Evolutionary conservation across 2,329 filamentous ascomycete species (phyloP).

Genomic region (Dothideomycetes sp.): DNA sequence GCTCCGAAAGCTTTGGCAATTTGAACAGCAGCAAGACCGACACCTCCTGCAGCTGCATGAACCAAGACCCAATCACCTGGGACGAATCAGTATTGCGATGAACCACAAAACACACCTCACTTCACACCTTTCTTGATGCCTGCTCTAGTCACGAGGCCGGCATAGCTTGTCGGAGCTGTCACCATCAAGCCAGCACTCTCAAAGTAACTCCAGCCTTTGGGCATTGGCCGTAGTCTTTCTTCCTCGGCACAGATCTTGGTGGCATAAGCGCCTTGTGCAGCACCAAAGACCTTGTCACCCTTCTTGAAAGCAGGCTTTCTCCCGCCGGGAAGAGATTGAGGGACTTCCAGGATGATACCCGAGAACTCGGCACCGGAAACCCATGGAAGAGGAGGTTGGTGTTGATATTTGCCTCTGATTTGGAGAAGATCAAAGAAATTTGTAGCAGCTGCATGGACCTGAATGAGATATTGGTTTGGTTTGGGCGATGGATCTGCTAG

Average conservation of each 20-base stretch:
- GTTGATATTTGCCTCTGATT: constrained; percentile 90
- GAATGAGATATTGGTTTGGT: constrained; percentile 71
- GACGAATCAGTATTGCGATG: not conserved
- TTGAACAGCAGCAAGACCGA: constrained; percentile 84
- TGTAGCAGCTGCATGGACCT: constrained; percentile 75
- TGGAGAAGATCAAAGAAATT: constrained; percentile 98
- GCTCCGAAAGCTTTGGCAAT: constrained; percentile 88
- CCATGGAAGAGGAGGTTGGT: constrained; percentile 84
- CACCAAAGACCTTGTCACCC: constrained; percentile 80
- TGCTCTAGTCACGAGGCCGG: constrained; percentile 68
- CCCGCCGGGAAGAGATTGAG: constrained; percentile 35
- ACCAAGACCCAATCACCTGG: constrained; percentile 76
- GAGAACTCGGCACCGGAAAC: constrained; percentile 80
- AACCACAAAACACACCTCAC: not conserved
- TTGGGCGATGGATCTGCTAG: constrained; percentile 66
- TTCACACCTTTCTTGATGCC: constrained; percentile 51
- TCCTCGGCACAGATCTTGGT: constrained; percentile 63
- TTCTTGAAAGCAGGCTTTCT: constrained; percentile 50
- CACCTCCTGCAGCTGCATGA: constrained; percentile 85
- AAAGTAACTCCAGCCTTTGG: constrained; percentile 69
- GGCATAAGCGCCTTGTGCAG: constrained; percentile 76
- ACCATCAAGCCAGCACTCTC: constrained; percentile 86
- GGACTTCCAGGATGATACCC: constrained; percentile 62
- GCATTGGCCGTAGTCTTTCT: constrained; percentile 60
- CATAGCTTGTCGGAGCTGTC: constrained; percentile 84